Base-by-base conservation (phyloP, 306 rosid genomes). In the Begonia loranthoides region DNA sequence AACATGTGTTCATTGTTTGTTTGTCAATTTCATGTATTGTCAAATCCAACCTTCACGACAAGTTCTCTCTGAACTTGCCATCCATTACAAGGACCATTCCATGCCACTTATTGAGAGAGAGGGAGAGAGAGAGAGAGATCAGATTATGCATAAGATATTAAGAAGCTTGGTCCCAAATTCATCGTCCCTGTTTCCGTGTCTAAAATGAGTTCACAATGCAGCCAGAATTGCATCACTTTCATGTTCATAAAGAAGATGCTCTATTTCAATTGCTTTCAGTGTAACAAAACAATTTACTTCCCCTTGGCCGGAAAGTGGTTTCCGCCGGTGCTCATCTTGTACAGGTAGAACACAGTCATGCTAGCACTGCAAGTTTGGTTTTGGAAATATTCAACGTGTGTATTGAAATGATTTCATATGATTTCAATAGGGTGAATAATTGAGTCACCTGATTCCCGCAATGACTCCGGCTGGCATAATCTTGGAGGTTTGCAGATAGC, bases 401-500 rank as follows among this genome's bases (percentile, higher is more conserved):
- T n/a, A n/a, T n/a, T n/a, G n/a, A n/a, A n/a, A n/a, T n/a, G n/a
- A 14, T 15, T 14, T 14, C 10, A 46, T 87, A 87, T 83, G 54
- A 87, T 15, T 81, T n/a, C n/a, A n/a, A n/a, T n/a, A n/a, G n/a
- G n/a, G n/a, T n/a, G n/a, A n/a, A n/a, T 45, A 57, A 47, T 6
- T n/a, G 6, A 50, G 49, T 64, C 70, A 83, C 96, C 92, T 87
- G 57, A 87, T 57, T 56, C 85, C 96, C 12, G 96, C 92, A n/a
- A 87, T 77, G 63, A 87, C 39, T 54, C 92, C 96, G 63, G 96
- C 85, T 10, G 96, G 96, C 92, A 87, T 83, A 54, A 87, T 16
- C 83, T 87, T 87, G 3, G 82, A 80, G 47, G 94, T 83, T 52
- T 65, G 67, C 72, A 87, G 0, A 52, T 87, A 83, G 2, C 94